Percentiles rank a stretch among this genome's conserved stretches.
Evolutionary conservation across 495 filamentous ascomycete species (phyloP).

Genomic region (Trichoderma gamsii): DNA sequence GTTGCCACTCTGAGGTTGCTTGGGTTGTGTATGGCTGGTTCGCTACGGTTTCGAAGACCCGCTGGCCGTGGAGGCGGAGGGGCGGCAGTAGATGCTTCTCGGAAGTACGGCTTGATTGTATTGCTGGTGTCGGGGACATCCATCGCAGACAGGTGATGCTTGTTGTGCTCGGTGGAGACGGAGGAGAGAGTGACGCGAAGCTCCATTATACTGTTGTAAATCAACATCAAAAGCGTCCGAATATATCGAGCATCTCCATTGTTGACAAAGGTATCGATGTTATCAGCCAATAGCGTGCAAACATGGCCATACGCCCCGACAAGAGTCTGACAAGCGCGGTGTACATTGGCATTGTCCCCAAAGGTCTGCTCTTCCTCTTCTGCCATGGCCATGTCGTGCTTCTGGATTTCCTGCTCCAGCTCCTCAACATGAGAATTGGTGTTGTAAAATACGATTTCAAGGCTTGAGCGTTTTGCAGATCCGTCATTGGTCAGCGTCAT

Average conservation of each 20-base stretch:
- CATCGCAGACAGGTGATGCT: background rate
- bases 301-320: conserved; percentile 73
- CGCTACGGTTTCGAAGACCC: conserved; percentile 51
- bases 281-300: conserved; percentile 60
- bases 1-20: conserved; percentile 48
- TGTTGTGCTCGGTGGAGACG: conserved; percentile 8
- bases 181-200: conserved; percentile 45
- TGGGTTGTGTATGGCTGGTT: conserved; percentile 56
- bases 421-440: conserved; percentile 68
- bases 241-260: conserved; percentile 74
- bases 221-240: conserved; percentile 69
- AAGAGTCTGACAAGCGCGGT: conserved; percentile 59
- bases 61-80: conserved; percentile 54
- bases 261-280: conserved; percentile 62
- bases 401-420: conserved; percentile 65
- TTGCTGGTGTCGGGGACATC: conserved; percentile 21
- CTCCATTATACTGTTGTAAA: conserved; percentile 77
- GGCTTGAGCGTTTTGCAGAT: conserved; percentile 59
- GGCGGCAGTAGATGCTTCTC: conserved; percentile 49
- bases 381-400: conserved; percentile 47
- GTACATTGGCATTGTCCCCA: conserved; percentile 60
- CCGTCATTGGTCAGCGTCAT: conserved; percentile 64
- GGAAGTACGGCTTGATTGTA: conserved; percentile 38
- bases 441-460: conserved; percentile 74
- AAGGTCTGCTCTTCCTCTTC: conserved; percentile 42